These are phyloP conservation scores for Chaetomium sp. DNA, from an alignment of 2,329 filamentous ascomycete species.

Conservation along the genomic window DNA sequence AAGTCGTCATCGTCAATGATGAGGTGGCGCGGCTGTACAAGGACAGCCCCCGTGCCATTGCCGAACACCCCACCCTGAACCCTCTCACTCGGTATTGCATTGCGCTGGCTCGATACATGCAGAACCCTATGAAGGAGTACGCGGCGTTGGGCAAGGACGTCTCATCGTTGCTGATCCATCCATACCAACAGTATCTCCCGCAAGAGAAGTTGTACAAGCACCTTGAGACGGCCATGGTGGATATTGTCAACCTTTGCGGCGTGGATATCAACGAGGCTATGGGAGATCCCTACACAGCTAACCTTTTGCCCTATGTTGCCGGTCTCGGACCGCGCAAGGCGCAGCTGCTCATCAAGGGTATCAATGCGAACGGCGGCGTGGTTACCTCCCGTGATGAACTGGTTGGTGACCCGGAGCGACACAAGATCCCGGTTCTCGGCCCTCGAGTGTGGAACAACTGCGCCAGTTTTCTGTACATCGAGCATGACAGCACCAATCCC, in stretches of 20 bases:
- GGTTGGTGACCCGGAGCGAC: constrained; percentile 81
- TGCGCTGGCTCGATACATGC: constrained; percentile 85
- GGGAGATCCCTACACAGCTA: constrained; percentile 76
- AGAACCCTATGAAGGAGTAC: constrained; percentile 96
- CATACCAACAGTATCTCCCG: constrained; percentile 84
- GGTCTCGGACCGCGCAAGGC: constrained; percentile 93
- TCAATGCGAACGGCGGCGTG: constrained; percentile 86
- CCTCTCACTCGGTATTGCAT: constrained; percentile 87
- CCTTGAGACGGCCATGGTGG: constrained; percentile 94
- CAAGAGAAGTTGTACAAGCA: constrained; percentile 84
- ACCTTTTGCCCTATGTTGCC: constrained; percentile 85
- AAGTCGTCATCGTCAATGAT: constrained; percentile 91
- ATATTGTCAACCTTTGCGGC: constrained; percentile 96
- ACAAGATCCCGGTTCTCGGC: constrained; percentile 77
- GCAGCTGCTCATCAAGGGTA: constrained; percentile 79
- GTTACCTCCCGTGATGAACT: constrained; percentile 85
- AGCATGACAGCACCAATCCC: constrained; percentile 79
- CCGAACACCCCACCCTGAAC: constrained; percentile 79
- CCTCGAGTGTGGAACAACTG: constrained; percentile 95
- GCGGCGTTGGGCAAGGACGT: constrained; percentile 89
- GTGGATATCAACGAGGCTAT: constrained; percentile 95
- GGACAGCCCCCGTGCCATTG: constrained; percentile 75
- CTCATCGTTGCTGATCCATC: constrained; percentile 82
- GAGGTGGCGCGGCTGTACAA: constrained; percentile 97
- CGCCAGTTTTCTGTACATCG: constrained; percentile 90